These are phyloP conservation scores for Capsella bursapastoris DNA, from an alignment of 345 rosid species.

Conservation along the genomic window DNA sequence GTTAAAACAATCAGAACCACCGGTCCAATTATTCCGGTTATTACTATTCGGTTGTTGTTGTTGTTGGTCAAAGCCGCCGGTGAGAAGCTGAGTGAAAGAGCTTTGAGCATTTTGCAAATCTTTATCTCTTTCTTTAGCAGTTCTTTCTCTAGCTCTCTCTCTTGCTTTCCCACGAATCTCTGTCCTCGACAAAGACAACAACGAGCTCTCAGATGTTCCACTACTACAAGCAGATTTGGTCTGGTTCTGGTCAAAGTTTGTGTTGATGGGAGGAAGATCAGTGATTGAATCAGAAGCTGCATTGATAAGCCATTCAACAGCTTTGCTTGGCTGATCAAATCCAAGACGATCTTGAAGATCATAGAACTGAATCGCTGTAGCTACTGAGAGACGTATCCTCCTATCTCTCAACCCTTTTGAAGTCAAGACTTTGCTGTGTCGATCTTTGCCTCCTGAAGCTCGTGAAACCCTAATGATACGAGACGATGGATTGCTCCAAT, in stretches of 20 bases:
- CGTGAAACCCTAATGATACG: conserved; percentile 93
- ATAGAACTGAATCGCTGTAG: conserved; percentile 90
- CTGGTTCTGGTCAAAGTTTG: conserved; percentile 64
- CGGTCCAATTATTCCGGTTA: conserved; percentile 49
- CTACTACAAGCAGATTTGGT: conserved; percentile 84
- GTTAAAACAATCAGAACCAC: conserved; percentile 60
- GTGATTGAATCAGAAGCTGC: conserved; percentile 83
- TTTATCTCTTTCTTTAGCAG: conserved; percentile 83
- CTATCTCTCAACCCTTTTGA: conserved; percentile 88
- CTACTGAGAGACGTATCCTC: conserved; percentile 81
- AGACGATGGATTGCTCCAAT: conserved; percentile 73
- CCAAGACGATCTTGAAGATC: conserved; percentile 94
- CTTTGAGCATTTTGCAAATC: conserved; percentile 52
- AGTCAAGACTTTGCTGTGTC: conserved; percentile 97
- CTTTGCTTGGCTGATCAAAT: conserved; percentile 94
- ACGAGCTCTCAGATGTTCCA: conserved; percentile 88
- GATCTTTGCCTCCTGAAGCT: conserved; percentile 94
- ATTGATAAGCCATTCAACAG: conserved; percentile 91
- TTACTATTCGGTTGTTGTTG: conserved; percentile 29
- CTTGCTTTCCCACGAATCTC: conserved; percentile 74
- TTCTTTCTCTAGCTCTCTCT: conserved; percentile 81
- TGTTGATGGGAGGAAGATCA: conserved; percentile 73
- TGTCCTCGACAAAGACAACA: conserved; percentile 71
- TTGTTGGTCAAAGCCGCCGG: conserved; percentile 50
- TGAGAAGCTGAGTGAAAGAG: conserved; percentile 87